These are phyloP conservation scores for Phlyctochytrium planicorne DNA, from an alignment of 192 early-diverging fungal genomes.

Conservation along the genomic window DNA sequence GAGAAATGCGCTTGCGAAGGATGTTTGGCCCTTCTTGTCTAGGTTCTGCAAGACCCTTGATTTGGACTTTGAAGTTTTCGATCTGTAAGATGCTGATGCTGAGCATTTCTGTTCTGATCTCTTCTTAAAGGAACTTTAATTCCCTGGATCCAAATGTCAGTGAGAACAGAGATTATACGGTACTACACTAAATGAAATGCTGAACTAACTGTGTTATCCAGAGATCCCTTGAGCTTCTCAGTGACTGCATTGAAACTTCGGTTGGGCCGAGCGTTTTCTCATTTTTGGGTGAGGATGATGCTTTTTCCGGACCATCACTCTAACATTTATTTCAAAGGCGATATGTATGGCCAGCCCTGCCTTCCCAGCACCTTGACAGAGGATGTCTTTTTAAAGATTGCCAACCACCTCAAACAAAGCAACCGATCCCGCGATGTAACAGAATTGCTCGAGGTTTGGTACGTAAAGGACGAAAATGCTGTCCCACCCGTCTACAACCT, in stretches of 20 bases:
- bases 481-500: constrained; percentile 11
- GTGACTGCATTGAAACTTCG: constrained; percentile 14
- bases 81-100: constrained; percentile 21
- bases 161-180: constrained; percentile 17
- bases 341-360: constrained; percentile 22
- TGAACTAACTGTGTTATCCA: constrained; percentile 5
- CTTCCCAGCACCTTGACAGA: constrained; percentile 13
- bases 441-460: constrained; percentile 24
- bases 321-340: too few species aligned
- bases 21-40: constrained; percentile 15
- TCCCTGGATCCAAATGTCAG: constrained; percentile 11
- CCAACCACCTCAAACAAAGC: neutral
- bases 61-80: constrained; percentile 24
- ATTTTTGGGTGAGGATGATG: constrained; percentile 17
- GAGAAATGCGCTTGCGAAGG: constrained; percentile 16
- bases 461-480: constrained; percentile 19
- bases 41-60: constrained; percentile 16
- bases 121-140: constrained; percentile 19
- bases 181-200: neutral
- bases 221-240: constrained; percentile 9
- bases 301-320: too few species aligned
- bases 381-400: neutral
- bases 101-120: neutral
- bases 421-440: constrained; percentile 10
- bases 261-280: constrained; percentile 25